Percentiles rank a stretch among this genome's conserved stretches.
Conservation (phyloP, 2,329 filamentous ascomycete genomes). For the Salinomyces thailandicus region DNA sequence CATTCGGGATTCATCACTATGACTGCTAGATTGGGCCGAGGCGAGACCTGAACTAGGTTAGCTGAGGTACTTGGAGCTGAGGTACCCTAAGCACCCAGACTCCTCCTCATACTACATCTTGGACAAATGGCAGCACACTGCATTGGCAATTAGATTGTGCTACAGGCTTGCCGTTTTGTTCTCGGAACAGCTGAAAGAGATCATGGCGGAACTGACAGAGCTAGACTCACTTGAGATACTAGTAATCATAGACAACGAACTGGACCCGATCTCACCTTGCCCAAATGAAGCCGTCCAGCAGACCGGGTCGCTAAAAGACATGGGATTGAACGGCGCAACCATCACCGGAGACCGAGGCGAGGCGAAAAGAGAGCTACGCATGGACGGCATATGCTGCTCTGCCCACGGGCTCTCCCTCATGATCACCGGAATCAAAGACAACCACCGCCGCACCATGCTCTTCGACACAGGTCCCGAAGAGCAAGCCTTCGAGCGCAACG, state of each 20-base stretch:
- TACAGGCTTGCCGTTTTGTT: no score
- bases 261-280: constrained; percentile 19
- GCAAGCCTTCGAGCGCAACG: constrained; percentile 16
- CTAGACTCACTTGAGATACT: constrained; percentile 19
- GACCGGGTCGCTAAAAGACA: constrained; percentile 14
- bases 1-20: no score
- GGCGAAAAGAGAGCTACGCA: constrained; percentile 12
- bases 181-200: neutral
- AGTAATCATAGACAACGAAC: constrained; percentile 21
- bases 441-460: constrained; percentile 14
- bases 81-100: no score
- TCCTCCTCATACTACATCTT: no score
- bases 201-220: constrained; percentile 12
- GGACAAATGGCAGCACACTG: no score
- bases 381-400: constrained; percentile 21
- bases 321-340: constrained; percentile 9
- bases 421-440: constrained; percentile 16
- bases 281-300: constrained; percentile 14
- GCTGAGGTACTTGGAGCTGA: no score
- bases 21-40: no score
- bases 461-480: constrained; percentile 23
- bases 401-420: constrained; percentile 21
- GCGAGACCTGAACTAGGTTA: no score
- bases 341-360: constrained; percentile 8
- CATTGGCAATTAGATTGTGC: no score